These are phyloP conservation scores for Pythium dissimile DNA, from an alignment of 352 stramenopile species.

Conservation along the genomic window DNA sequence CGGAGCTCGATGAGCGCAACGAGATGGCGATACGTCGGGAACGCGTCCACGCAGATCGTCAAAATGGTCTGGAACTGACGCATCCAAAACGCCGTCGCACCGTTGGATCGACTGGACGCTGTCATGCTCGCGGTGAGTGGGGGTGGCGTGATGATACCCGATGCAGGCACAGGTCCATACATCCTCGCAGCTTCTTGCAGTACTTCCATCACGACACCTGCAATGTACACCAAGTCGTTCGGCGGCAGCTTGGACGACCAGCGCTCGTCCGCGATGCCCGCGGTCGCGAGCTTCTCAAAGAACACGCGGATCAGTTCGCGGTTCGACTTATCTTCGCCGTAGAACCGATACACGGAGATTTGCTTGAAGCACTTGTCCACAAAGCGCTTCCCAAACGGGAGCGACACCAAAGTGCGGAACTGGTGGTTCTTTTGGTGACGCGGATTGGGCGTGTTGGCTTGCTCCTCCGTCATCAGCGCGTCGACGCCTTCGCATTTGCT, in stretches of 20 bases:
- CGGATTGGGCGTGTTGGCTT: slow-evolving; percentile 39
- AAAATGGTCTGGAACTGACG: slow-evolving; percentile 77
- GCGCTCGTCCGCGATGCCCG: slow-evolving; percentile 56
- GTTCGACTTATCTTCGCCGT: slow-evolving; percentile 72
- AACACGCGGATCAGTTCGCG: slow-evolving; percentile 68
- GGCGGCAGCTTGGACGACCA: slow-evolving; percentile 41
- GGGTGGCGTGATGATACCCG: slow-evolving; percentile 26
- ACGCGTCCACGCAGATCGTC: slow-evolving; percentile 58
- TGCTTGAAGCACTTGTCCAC: slow-evolving; percentile 72
- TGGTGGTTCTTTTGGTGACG: slow-evolving; percentile 68
- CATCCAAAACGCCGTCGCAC: slow-evolving; percentile 73
- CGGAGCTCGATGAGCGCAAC: slow-evolving; percentile 74
- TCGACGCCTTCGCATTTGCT: slow-evolving; percentile 48
- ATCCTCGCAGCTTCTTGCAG: slow-evolving; percentile 70
- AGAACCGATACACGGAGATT: slow-evolving; percentile 60
- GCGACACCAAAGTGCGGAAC: slow-evolving; percentile 63
- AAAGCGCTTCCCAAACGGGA: slow-evolving; percentile 63
- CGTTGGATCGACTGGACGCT: slow-evolving; percentile 35
- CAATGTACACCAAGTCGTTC: slow-evolving; percentile 49
- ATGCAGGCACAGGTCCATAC: slow-evolving; percentile 42
- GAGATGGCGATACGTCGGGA: slow-evolving; percentile 61
- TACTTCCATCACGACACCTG: slow-evolving; percentile 63
- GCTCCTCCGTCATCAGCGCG: slow-evolving; percentile 49
- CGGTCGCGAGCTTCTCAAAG: slow-evolving; percentile 79
- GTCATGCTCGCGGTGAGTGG: slow-evolving; percentile 19